Conservation (phyloP, 805 yeast genomes). For the Metschnikowia proteae region DNA sequence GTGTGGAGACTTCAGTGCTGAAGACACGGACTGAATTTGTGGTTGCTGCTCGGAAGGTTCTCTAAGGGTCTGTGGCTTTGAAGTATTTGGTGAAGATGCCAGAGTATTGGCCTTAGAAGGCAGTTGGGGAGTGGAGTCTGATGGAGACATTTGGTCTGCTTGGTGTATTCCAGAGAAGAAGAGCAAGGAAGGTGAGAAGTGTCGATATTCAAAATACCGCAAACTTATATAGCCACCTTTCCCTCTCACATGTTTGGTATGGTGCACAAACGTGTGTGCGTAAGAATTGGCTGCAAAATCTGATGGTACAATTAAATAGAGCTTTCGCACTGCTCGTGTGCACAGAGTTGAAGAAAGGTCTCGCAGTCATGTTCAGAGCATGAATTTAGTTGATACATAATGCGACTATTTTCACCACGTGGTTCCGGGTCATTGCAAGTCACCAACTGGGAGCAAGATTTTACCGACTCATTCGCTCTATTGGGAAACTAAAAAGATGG, state of each 20-base stretch:
- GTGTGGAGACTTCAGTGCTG: not conserved
- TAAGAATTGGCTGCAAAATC: slow-evolving; percentile 1
- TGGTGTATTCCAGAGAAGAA: not conserved
- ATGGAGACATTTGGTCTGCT: slow-evolving; percentile 1
- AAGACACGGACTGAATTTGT: not conserved
- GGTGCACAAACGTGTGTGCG: slow-evolving; percentile 1
- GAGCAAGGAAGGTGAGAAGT: not conserved
- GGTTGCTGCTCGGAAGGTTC: not conserved
- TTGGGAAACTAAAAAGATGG: no score
- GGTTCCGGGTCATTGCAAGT: no score
- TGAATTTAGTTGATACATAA: no score
- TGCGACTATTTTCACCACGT: no score
- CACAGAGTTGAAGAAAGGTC: no score
- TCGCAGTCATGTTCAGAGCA: no score
- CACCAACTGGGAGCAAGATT: no score
- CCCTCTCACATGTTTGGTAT: not conserved
- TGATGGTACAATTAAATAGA: not conserved
- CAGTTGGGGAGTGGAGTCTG: slow-evolving; percentile 3
- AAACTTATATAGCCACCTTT: not conserved
- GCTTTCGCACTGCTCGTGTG: not conserved
- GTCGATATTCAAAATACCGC: not conserved
- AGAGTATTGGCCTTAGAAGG: not conserved
- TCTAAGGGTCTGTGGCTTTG: not conserved
- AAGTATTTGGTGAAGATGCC: slow-evolving; percentile 1
- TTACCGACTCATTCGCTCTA: no score